Evolutionary conservation across 2,329 filamentous ascomycete genomes (phyloP).

Genomic region (Lasiodiplodia theobromae): DNA sequence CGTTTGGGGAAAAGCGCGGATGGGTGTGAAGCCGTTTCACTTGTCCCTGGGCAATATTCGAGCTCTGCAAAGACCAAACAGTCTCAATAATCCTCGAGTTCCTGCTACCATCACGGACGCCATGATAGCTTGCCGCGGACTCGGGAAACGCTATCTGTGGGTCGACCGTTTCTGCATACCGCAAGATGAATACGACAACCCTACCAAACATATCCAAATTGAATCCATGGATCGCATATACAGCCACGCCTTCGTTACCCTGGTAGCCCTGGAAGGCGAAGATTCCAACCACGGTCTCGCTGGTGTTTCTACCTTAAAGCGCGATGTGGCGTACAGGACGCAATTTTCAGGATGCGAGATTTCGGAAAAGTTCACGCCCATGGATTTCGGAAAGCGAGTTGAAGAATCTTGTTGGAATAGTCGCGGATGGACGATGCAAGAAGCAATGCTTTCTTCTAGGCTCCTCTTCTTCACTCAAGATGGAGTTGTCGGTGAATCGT

Average conservation of each 20-base stretch:
- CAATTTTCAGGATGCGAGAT: too few relatives aligned
- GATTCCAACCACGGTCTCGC: not conserved
- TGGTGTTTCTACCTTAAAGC: not conserved
- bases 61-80: not conserved
- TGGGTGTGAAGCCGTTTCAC: too few relatives aligned
- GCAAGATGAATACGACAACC: not conserved
- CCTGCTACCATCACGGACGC: not conserved
- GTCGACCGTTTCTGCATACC: not conserved
- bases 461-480: not conserved
- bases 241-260: not conserved
- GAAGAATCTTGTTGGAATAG: not conserved
- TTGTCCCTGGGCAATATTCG: not conserved
- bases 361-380: not conserved
- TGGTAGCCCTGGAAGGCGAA: not conserved
- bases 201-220: not conserved
- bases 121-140: not conserved
- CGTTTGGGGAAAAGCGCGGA: not conserved
- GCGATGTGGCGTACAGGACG: not conserved
- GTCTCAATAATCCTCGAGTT: not conserved
- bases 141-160: not conserved
- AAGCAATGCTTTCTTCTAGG: not conserved
- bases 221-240: not conserved
- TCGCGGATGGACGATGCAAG: constrained; percentile 1
- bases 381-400: not conserved
- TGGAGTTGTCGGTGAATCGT: not conserved